These are phyloP conservation scores for Triticum monococcum DNA, from an alignment of 176 grass and related monocot genomes.

Conservation along the genomic window DNA sequence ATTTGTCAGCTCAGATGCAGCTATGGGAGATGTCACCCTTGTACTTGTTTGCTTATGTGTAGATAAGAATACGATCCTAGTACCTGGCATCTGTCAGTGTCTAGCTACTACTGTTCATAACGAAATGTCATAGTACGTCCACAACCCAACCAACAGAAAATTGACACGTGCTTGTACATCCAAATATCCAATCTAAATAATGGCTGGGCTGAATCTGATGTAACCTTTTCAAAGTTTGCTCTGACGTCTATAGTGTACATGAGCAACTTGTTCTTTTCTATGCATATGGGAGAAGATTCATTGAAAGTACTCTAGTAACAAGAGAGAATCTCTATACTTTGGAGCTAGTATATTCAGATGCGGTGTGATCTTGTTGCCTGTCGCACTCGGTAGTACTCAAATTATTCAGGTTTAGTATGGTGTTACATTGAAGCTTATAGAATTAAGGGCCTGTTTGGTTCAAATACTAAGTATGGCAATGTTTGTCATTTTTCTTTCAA, in stretches of 20 bases:
- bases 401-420: not conserved
- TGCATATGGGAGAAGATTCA: not conserved
- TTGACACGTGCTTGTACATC: not conserved
- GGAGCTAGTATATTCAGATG: constrained; percentile 13
- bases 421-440: not conserved
- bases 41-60: not conserved
- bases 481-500: too few relatives aligned
- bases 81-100: not conserved
- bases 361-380: not conserved
- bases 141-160: not conserved
- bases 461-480: too few relatives aligned
- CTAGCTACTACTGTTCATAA: not conserved
- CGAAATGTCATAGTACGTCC: not conserved
- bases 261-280: not conserved
- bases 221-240: constrained; percentile 2
- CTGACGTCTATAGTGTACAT: not conserved
- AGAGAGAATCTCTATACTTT: not conserved
- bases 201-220: not conserved
- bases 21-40: not conserved
- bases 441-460: too few relatives aligned
- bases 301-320: not conserved
- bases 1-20: not conserved
- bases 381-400: not conserved
- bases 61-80: not conserved
- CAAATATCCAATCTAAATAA: not conserved